Percentiles rank a stretch among this genome's conserved stretches.
Evolutionary conservation across 331 rosid genomes (phyloP).

Genomic region (Quercus phellos): DNA sequence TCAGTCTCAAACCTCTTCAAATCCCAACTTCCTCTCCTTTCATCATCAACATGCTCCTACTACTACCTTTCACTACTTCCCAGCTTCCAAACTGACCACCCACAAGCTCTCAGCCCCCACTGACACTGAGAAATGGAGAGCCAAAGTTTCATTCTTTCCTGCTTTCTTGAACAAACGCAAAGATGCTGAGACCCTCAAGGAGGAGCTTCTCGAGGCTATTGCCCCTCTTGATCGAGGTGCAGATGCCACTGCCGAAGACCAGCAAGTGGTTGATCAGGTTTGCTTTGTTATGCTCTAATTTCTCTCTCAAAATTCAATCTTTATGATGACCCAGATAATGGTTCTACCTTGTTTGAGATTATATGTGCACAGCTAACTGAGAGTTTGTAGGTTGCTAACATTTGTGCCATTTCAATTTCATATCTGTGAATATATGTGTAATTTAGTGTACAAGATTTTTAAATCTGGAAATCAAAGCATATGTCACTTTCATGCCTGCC

Average conservation of each 20-base stretch:
- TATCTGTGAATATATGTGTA: neutral
- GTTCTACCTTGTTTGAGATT: too few relatives aligned
- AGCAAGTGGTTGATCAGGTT: constrained; percentile 68
- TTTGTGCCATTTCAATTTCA: neutral
- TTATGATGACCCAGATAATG: neutral
- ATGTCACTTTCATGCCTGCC: neutral
- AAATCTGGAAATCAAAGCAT: neutral
- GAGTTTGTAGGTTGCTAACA: neutral
- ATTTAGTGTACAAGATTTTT: neutral
- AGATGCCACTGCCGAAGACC: constrained; percentile 75
- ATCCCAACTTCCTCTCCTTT: constrained; percentile 16
- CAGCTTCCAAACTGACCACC: constrained; percentile 22
- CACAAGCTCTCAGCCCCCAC: constrained; percentile 11
- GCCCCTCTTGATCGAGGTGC: constrained; percentile 80
- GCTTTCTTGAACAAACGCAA: constrained; percentile 58
- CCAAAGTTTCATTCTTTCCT: constrained; percentile 67
- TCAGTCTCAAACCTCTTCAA: constrained; percentile 8
- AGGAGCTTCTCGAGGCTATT: constrained; percentile 77
- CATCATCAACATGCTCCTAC: constrained; percentile 1
- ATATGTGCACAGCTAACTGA: neutral
- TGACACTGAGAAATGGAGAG: constrained; percentile 54
- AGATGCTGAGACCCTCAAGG: constrained; percentile 50
- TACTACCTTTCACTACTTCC: neutral
- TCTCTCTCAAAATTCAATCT: neutral
- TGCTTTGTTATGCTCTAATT: neutral